Conservation (phyloP, 2,329 filamentous ascomycete species). For the Geoglossum cookeanum region DNA sequence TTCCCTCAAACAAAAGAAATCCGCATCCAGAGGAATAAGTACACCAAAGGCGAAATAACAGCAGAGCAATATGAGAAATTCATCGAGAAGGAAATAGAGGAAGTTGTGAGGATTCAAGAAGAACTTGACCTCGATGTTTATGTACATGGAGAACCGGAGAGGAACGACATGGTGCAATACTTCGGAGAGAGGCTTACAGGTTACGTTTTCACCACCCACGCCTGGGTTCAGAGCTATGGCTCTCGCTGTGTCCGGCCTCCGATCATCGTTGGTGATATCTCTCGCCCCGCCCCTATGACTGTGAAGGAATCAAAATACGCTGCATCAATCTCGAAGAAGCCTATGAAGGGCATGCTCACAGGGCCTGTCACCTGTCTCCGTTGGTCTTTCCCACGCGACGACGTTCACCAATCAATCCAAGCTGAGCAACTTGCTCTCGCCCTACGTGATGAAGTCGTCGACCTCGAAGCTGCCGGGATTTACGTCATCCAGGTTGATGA, state of each 20-base stretch:
- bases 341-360: constrained; percentile 99
- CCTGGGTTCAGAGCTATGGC: constrained; percentile 96
- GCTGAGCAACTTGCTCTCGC: constrained; percentile 96
- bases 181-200: constrained; percentile 94
- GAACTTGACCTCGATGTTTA: constrained; percentile 94
- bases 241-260: constrained; percentile 96
- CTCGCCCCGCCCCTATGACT: constrained; percentile 89
- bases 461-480: constrained; percentile 92
- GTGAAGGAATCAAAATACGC: constrained; percentile 99
- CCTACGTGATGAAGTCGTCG: constrained; percentile 93
- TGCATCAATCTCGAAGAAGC: constrained; percentile 87
- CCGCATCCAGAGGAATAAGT: constrained; percentile 88
- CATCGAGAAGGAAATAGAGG: constrained; percentile 96
- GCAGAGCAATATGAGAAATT: constrained; percentile 90
- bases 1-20: constrained; percentile 99
- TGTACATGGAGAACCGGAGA: constrained; percentile 97
- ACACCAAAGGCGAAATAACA: constrained; percentile 96
- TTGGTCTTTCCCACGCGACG: constrained; percentile 99
- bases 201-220: constrained; percentile 97
- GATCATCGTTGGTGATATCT: constrained; percentile 97
- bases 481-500: constrained; percentile 98
- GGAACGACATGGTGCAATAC: constrained; percentile 99
- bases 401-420: constrained; percentile 97
- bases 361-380: constrained; percentile 96
- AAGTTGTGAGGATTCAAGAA: constrained; percentile 91